A percentile compares a stretch with the other conserved stretches of the same genome.
These are phyloP conservation scores for Geotrichum phurueaensis DNA, from an alignment of 1,139 yeast genomes.

Conservation along the genomic window DNA sequence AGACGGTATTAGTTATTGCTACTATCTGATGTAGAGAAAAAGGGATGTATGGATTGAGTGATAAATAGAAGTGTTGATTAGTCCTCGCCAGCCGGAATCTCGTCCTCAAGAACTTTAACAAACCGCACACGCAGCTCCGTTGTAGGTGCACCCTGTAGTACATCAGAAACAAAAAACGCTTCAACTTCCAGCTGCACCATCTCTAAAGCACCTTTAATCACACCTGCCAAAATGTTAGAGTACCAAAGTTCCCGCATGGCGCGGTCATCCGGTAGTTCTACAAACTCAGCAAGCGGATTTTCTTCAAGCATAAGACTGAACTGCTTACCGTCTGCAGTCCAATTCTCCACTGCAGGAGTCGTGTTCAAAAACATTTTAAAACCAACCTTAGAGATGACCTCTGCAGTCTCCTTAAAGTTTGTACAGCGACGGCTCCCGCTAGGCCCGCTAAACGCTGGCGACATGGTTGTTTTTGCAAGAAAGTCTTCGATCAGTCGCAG, in stretches of 20 bases:
- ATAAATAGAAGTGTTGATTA: conserved; percentile 30
- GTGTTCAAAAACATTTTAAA: conserved; percentile 84
- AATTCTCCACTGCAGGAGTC: conserved; percentile 67
- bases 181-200: conserved; percentile 96
- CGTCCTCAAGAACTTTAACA: conserved; percentile 74
- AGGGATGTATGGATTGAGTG: not conserved
- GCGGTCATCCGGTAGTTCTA: conserved; percentile 77
- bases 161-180: conserved; percentile 72
- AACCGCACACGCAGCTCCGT: conserved; percentile 77
- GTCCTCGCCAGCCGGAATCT: conserved; percentile 96
- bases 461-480: conserved; percentile 49
- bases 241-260: conserved; percentile 82
- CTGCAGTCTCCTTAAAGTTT: conserved; percentile 80
- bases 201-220: conserved; percentile 82
- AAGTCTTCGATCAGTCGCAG: conserved; percentile 87
- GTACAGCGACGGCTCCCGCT: conserved; percentile 79
- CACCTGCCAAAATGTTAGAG: conserved; percentile 85
- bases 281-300: conserved; percentile 92
- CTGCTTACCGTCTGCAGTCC: conserved; percentile 70
- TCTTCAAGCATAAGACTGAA: conserved; percentile 72
- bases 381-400: conserved; percentile 76
- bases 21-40: not conserved
- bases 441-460: conserved; percentile 1
- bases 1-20: not conserved
- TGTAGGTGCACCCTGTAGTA: conserved; percentile 70